phyloP scores from a whole-genome alignment of 1,284 basidiomycete species.

The Ustilago esculenta region DNA sequence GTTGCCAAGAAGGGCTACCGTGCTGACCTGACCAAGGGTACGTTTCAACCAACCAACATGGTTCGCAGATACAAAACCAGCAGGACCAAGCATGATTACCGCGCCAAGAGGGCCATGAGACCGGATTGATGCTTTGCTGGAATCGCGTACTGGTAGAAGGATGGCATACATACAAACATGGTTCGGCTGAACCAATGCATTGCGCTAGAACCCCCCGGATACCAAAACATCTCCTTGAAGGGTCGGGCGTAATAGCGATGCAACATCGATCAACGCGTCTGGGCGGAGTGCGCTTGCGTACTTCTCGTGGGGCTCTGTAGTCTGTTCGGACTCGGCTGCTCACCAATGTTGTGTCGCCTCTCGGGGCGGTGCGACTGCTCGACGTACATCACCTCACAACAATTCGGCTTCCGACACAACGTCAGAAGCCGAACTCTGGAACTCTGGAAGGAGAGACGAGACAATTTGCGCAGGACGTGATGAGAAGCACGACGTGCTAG shows the following conservation, averaged over 20 bases:
- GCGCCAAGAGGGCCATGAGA: background rate
- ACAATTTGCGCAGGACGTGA: too few species aligned
- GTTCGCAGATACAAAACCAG: too few species aligned
- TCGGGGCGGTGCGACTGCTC: slow-evolving; percentile 24
- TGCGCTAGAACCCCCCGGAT: slow-evolving; percentile 67
- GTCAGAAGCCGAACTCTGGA: too few species aligned
- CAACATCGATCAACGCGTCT: slow-evolving; percentile 47
- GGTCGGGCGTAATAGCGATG: slow-evolving; percentile 66
- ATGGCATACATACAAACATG: background rate
- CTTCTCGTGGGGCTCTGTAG: slow-evolving; percentile 30
- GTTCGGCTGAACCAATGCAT: slow-evolving; percentile 40
- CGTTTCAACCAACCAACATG: background rate
- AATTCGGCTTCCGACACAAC: background rate
- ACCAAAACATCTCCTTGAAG: slow-evolving; percentile 49
- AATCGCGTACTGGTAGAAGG: background rate
- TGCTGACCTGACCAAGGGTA: slow-evolving; percentile 63
- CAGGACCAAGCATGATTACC: too few species aligned
- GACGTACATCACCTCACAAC: slow-evolving; percentile 21
- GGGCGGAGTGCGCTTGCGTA: slow-evolving; percentile 17
- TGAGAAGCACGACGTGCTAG: too few species aligned
- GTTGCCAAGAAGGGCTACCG: slow-evolving; percentile 65
- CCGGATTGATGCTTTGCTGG: background rate
- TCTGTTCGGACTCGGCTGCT: slow-evolving; percentile 23
- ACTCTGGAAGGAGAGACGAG: too few species aligned
- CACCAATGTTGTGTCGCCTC: slow-evolving; percentile 24